Evolutionary conservation across 495 filamentous ascomycete species (phyloP).

Genomic region (Xylaria castorea): DNA sequence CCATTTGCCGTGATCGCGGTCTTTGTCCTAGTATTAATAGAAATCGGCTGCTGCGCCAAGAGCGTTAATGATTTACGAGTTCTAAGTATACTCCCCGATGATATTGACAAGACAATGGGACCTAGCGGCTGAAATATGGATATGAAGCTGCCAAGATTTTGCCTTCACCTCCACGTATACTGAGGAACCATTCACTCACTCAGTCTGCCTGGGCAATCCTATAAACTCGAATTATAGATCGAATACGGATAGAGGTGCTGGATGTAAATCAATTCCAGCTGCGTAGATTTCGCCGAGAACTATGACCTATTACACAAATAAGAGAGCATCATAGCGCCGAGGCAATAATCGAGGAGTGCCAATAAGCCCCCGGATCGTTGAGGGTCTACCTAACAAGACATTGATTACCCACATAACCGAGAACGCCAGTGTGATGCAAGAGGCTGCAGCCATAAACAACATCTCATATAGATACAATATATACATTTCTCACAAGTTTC

Average conservation of each 20-base stretch:
- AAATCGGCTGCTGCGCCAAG: no score
- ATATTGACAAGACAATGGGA: no score
- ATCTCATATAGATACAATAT: conserved; percentile 21
- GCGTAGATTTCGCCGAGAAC: not conserved
- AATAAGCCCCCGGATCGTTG: not conserved
- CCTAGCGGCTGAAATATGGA: no score
- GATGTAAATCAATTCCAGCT: not conserved
- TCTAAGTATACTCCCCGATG: no score
- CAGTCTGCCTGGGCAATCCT: no score
- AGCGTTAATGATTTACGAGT: no score
- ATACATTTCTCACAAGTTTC: conserved; percentile 1
- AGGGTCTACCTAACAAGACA: conserved; percentile 1
- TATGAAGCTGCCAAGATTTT: no score
- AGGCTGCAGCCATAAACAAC: conserved; percentile 14
- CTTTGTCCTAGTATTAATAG: no score
- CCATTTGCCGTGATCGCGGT: no score
- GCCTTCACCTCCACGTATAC: no score
- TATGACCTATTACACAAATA: conserved; percentile 15
- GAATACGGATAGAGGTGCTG: not conserved
- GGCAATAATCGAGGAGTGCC: not conserved
- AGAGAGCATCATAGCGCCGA: conserved; percentile 9
- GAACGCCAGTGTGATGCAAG: conserved; percentile 18
- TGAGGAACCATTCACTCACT: no score
- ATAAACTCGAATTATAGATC: no score
- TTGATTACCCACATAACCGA: conserved; percentile 17